phyloP scores from a whole-genome alignment of 371 early-diverging fungal genomes.

The Mucor lusitanicus region DNA sequence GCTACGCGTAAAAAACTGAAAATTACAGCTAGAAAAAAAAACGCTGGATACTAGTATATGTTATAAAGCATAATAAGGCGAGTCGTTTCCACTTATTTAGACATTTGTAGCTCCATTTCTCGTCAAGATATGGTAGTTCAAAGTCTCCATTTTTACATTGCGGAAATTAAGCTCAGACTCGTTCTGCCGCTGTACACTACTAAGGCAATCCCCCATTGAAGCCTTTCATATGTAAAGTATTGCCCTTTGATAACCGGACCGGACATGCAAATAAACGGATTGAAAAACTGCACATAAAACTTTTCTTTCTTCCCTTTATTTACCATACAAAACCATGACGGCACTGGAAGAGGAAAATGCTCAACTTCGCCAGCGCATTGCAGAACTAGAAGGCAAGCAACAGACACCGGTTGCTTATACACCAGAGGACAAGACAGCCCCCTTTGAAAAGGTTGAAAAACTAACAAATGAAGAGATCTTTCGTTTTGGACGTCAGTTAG shows the following conservation, averaged over 20 bases:
- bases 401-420: not conserved
- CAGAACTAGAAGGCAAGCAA: constrained; percentile 27
- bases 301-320: not conserved
- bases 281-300: not conserved
- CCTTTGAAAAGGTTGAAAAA: constrained; percentile 27
- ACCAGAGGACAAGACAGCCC: not conserved
- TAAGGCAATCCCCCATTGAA: too few relatives aligned
- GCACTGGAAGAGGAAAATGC: constrained; percentile 27
- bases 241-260: not conserved
- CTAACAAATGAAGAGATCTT: constrained; percentile 71
- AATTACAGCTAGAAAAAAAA: not conserved
- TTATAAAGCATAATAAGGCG: not conserved
- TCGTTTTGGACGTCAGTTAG: constrained; percentile 93
- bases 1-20: not conserved
- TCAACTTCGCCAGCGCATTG: constrained; percentile 33
- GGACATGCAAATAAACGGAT: not conserved
- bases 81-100: not conserved
- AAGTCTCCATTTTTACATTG: not conserved
- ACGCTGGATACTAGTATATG: not conserved
- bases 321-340: not conserved
- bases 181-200: too few relatives aligned
- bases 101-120: not conserved
- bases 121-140: not conserved
- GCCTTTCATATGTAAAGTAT: too few relatives aligned
- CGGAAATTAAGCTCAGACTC: not conserved